phyloP scores from a whole-genome alignment of 1,284 basidiomycete species.

The Leccinum fuscescens region DNA sequence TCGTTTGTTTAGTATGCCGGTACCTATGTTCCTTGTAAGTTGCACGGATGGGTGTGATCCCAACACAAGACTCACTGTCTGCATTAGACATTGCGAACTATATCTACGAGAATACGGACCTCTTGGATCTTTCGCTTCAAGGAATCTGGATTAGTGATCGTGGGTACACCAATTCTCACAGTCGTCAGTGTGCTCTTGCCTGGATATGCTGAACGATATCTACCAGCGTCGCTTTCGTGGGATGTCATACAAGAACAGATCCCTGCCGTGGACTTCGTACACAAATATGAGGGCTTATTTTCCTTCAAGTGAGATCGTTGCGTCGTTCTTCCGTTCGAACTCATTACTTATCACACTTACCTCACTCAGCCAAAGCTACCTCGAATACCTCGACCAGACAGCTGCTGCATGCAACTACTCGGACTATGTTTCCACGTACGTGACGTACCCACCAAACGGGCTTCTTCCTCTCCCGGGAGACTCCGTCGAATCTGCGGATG shows the following conservation, averaged over 20 bases:
- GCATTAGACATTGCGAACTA: conserved; percentile 67
- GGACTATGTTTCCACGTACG: conserved; percentile 58
- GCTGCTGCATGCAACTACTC: conserved; percentile 61
- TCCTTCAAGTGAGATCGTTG: conserved; percentile 54
- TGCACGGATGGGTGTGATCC: background rate
- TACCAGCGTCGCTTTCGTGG: background rate
- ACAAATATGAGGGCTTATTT: conserved; percentile 60
- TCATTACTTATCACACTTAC: background rate
- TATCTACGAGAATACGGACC: conserved; percentile 57
- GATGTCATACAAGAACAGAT: background rate
- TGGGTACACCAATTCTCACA: conserved; percentile 33
- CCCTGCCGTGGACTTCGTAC: conserved; percentile 21
- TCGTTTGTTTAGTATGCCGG: conserved; percentile 48
- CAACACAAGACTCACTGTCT: background rate
- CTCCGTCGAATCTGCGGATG: conserved; percentile 41
- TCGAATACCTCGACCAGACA: conserved; percentile 53
- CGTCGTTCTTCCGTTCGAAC: background rate
- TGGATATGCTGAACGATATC: conserved; percentile 26
- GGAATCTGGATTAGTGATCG: conserved; percentile 75
- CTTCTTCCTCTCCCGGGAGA: conserved; percentile 58
- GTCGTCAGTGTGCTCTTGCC: background rate
- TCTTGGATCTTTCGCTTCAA: conserved; percentile 56
- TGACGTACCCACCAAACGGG: conserved; percentile 63
- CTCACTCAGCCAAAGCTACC: conserved; percentile 59
- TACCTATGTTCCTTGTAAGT: conserved; percentile 56